Base-by-base conservation (phyloP, 2,329 filamentous ascomycete genomes). In the Pyrenochaeta sp. region DNA sequence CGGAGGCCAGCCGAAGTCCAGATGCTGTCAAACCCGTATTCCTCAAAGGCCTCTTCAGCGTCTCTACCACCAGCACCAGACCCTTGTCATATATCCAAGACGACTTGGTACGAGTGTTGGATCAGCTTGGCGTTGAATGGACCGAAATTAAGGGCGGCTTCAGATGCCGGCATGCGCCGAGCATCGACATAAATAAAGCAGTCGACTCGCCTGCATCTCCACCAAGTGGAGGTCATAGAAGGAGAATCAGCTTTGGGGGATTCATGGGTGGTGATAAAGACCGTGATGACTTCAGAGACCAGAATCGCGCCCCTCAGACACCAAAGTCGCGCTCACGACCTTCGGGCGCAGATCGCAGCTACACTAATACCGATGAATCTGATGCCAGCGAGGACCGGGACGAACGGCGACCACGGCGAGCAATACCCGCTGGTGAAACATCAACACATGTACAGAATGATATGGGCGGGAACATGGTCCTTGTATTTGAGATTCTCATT, bases 401-500 rank as follows among this genome's bases (percentile, higher is more conserved):
- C n/a, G 69, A 79, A 12, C 81, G 83, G 43, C 61, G 61, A 47
- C 66, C 67, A 28, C 59, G 69, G 9, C 68, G 73, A 15, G 62
- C 71, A 50, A 34, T 72, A 50, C 85, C 90, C 1, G 88, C 91
- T 1, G 94, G 92, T 24, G 95, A 96, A 79, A 98, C 93, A 25
- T 93, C 89, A 49, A 97, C 93, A 3, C 92, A 95, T 58, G 93
- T 97, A 25, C 92, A 96, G 75, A 94, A 88, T 66, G 94, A 97
- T 69, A 85, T 96, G 28, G 93, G 93, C 2, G 90, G 88, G 56
- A 94, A 88, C 77, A 89, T 96, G 85, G 85, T 91, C 39, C 82
- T 98, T 51, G 89, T 91, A 64, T 99, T 98, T 73, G 95, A 99
- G 76, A 97, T 98, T 62, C 89, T 97, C 67, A 95, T 99, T 67